phyloP scores from a whole-genome alignment of 495 filamentous ascomycete genomes.

The Patellaria atrata region DNA sequence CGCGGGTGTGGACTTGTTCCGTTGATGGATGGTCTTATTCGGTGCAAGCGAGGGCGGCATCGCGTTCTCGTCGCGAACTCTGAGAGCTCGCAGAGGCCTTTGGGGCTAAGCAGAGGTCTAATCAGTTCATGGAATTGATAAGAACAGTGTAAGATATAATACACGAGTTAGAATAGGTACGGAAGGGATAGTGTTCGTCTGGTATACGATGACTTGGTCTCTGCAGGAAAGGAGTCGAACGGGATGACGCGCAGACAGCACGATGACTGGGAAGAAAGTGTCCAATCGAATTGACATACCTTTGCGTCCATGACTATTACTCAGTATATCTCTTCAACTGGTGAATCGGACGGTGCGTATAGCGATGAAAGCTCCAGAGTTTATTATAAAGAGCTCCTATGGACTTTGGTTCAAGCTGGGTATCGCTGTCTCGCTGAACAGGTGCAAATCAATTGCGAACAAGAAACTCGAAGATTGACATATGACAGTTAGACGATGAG shows the following conservation, averaged over 20 bases:
- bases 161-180: neutral
- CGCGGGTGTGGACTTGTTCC: conserved; percentile 66
- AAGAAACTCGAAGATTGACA: no score
- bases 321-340: no score
- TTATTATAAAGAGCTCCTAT: no score
- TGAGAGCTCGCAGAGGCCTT: conserved; percentile 45
- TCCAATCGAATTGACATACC: conserved; percentile 19
- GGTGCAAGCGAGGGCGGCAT: conserved; percentile 34
- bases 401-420: no score
- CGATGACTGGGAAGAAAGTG: conserved; percentile 1
- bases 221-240: neutral
- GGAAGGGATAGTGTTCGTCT: neutral
- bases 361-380: no score
- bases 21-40: conserved; percentile 55
- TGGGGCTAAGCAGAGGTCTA: no score
- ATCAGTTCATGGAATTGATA: no score
- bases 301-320: conserved; percentile 34
- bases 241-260: neutral
- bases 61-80: conserved; percentile 65
- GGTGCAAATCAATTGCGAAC: no score
- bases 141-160: conserved; percentile 7
- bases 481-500: no score
- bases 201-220: neutral
- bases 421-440: no score
- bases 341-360: no score